phyloP scores from a whole-genome alignment of 1,284 basidiomycete genomes.

The Sutorius eximius region DNA sequence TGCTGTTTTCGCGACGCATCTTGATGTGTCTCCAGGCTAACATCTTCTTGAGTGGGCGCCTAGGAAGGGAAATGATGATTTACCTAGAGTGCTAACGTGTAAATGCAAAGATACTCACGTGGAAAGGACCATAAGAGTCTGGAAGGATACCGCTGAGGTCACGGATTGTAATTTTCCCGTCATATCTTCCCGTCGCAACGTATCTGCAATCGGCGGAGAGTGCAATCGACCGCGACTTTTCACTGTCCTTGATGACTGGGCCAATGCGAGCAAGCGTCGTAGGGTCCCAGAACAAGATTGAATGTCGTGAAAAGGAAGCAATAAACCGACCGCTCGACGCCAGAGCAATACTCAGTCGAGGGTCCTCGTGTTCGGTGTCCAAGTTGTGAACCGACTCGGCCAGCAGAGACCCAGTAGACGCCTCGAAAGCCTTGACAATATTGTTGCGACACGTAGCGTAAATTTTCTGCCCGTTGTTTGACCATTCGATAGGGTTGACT shows the following conservation, averaged over 20 bases:
- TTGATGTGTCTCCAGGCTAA: too few species aligned
- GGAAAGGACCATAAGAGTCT: background rate
- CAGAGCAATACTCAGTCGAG: background rate
- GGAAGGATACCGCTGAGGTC: background rate
- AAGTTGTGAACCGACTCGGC: too few species aligned
- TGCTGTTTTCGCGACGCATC: too few species aligned
- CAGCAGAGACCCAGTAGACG: too few species aligned
- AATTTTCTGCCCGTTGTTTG: background rate
- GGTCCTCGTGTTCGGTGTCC: too few species aligned
- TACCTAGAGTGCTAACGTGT: background rate
- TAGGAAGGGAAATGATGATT: too few species aligned
- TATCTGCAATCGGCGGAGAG: background rate
- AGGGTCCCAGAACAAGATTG: background rate
- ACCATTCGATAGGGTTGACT: too few species aligned
- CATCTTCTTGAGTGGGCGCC: too few species aligned
- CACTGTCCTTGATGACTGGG: background rate
- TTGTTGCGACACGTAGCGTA: background rate
- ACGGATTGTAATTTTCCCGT: background rate
- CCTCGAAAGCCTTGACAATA: too few species aligned
- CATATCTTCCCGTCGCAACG: background rate
- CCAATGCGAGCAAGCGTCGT: background rate
- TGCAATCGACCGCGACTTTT: background rate
- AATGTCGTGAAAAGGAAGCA: background rate
- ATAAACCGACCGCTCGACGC: background rate
- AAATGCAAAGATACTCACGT: background rate